Evolutionary conservation across 2,329 filamentous ascomycete genomes (phyloP).

Genomic region (Phialophora verrucosa): DNA sequence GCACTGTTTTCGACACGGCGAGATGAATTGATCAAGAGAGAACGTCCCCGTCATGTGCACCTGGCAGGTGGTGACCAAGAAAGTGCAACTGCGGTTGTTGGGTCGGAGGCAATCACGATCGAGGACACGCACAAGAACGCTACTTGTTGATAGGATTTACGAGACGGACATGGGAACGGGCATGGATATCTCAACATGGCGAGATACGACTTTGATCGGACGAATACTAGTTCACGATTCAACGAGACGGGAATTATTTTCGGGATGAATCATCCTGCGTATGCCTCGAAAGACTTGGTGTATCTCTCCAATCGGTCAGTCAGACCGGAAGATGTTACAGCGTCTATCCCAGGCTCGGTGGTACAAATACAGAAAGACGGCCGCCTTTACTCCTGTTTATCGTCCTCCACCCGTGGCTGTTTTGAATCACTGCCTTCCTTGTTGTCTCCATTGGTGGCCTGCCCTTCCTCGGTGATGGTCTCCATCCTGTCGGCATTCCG

Average conservation of each 20-base stretch:
- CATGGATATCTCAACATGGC: not conserved
- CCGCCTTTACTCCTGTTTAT: slow-evolving; percentile 33
- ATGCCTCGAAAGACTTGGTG: not conserved
- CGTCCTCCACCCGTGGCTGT: slow-evolving; percentile 39
- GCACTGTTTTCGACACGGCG: not conserved
- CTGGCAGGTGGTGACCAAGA: too few species aligned
- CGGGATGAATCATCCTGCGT: not conserved
- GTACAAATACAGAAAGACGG: slow-evolving; percentile 18
- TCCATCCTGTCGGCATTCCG: slow-evolving; percentile 66
- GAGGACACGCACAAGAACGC: not conserved
- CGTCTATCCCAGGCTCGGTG: slow-evolving; percentile 7
- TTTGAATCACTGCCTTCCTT: slow-evolving; percentile 35
- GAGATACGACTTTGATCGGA: not conserved
- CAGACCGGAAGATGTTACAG: not conserved
- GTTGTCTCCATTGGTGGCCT: slow-evolving; percentile 50
- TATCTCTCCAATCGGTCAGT: not conserved
- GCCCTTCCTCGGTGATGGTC: slow-evolving; percentile 77
- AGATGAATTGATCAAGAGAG: not conserved
- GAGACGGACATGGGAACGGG: not conserved
- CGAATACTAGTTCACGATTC: not conserved
- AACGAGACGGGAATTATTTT: not conserved
- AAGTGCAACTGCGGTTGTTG: too few species aligned
- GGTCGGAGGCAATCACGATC: not conserved
- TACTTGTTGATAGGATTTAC: not conserved
- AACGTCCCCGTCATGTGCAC: too few species aligned